Conservation (phyloP, 768 basidiomycete genomes). For the Ephemerocybe angulata region DNA sequence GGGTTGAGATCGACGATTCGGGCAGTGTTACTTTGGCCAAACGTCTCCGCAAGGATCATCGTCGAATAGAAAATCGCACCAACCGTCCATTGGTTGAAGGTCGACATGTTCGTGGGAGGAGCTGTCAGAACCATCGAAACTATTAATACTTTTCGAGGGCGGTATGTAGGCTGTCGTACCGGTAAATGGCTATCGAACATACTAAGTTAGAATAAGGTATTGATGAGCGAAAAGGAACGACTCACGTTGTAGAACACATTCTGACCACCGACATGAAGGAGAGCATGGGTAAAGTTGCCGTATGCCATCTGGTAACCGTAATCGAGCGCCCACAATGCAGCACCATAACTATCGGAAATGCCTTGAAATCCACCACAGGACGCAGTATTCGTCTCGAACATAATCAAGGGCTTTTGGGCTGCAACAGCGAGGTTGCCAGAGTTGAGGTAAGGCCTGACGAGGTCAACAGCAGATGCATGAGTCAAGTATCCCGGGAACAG, state of each 20-base stretch:
- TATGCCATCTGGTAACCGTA: slow-evolving; percentile 57
- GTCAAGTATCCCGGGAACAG: slow-evolving; percentile 56
- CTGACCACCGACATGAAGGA: slow-evolving; percentile 61
- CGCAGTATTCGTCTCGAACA: slow-evolving; percentile 72
- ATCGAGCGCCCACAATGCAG: slow-evolving; percentile 62
- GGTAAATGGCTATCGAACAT: slow-evolving; percentile 36
- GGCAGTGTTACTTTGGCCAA: slow-evolving; percentile 57
- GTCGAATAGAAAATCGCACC: slow-evolving; percentile 75
- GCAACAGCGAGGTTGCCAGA: slow-evolving; percentile 44
- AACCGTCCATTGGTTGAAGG: slow-evolving; percentile 68
- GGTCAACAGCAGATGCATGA: slow-evolving; percentile 48
- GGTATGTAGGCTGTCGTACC: slow-evolving; percentile 1
- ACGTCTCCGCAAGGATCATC: slow-evolving; percentile 63
- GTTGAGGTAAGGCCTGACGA: slow-evolving; percentile 52
- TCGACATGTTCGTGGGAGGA: slow-evolving; percentile 54
- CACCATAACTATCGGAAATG: slow-evolving; percentile 58
- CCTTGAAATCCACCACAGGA: slow-evolving; percentile 69
- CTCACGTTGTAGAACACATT: slow-evolving; percentile 64
- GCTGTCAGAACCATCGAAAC: slow-evolving; percentile 23
- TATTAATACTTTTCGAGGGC: neutral
- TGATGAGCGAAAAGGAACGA: slow-evolving; percentile 13
- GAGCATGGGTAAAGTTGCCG: slow-evolving; percentile 46
- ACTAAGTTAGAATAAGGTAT: slow-evolving; percentile 28
- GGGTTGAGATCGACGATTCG: slow-evolving; percentile 63
- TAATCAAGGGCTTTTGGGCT: slow-evolving; percentile 45